phyloP scores from a whole-genome alignment of 495 filamentous ascomycete species.

The Tricharina praecox region DNA sequence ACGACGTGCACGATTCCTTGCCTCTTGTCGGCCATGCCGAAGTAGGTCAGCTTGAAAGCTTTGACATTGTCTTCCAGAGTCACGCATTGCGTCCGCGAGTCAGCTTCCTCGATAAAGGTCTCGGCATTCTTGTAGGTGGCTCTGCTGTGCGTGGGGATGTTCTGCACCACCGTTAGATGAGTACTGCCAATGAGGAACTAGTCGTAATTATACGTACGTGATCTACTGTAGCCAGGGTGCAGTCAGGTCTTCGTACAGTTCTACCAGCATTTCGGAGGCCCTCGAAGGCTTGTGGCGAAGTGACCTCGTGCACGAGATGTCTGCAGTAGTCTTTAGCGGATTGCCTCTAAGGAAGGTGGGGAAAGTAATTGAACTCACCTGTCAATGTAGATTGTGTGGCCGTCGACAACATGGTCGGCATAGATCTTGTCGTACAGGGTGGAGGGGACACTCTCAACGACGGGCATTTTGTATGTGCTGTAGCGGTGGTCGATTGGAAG shows the following conservation, averaged over 20 bases:
- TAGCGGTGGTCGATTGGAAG: too few relatives aligned
- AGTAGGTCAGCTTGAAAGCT: constrained; percentile 91
- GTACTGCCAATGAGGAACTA: background rate
- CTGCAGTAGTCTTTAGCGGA: constrained; percentile 32
- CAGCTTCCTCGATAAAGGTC: constrained; percentile 79
- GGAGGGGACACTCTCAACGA: constrained; percentile 54
- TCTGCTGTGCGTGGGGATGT: constrained; percentile 25
- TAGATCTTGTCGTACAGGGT: constrained; percentile 98
- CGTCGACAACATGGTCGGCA: constrained; percentile 79
- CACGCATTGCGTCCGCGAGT: constrained; percentile 82
- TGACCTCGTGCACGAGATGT: constrained; percentile 96
- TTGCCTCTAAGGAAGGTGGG: constrained; percentile 6
- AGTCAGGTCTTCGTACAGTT: constrained; percentile 80
- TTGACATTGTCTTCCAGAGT: constrained; percentile 96
- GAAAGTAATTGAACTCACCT: constrained; percentile 21
- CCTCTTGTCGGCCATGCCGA: constrained; percentile 86
- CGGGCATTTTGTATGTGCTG: too few relatives aligned
- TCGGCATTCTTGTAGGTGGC: constrained; percentile 27
- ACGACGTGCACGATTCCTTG: constrained; percentile 98
- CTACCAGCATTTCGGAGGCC: constrained; percentile 75
- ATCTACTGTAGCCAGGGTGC: constrained; percentile 89
- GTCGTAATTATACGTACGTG: constrained; percentile 53
- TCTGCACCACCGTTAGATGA: constrained; percentile 8
- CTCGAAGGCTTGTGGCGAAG: constrained; percentile 96
- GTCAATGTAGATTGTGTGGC: constrained; percentile 92